These are phyloP conservation scores for Neurospora intermedia DNA, from an alignment of 495 filamentous ascomycete species.

Conservation along the genomic window DNA sequence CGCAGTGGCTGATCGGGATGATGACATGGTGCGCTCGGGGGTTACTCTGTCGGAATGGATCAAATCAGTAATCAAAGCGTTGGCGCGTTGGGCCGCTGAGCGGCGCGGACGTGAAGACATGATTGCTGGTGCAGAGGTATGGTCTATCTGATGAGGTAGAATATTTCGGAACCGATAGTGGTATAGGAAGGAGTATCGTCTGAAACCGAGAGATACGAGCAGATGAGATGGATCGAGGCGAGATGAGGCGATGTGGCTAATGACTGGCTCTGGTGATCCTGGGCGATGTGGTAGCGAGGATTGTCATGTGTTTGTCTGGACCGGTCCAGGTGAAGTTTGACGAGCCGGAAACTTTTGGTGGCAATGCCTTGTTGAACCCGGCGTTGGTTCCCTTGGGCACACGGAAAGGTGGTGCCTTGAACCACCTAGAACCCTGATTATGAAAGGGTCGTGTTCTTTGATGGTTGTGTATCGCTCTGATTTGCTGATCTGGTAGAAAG, in stretches of 20 bases:
- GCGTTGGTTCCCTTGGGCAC: not conserved
- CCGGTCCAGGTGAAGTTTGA: not conserved
- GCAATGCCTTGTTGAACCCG: not conserved
- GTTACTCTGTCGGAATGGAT: conserved; percentile 36
- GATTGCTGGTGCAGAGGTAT: conserved; percentile 1
- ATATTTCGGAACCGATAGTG: not conserved
- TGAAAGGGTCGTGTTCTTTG: not conserved
- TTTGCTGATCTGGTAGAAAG: not conserved
- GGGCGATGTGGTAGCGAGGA: not conserved
- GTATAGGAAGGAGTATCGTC: not conserved
- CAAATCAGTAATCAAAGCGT: conserved; percentile 39
- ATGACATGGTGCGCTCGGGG: conserved; percentile 36
- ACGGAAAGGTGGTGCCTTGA: not conserved
- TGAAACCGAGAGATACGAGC: not conserved
- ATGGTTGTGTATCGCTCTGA: not conserved
- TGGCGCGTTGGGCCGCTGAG: conserved; percentile 38
- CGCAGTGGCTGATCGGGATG: conserved; percentile 20
- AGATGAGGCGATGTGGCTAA: not conserved
- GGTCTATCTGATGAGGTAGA: not conserved
- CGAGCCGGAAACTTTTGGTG: not conserved
- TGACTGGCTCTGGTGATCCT: not conserved
- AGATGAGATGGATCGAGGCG: not conserved
- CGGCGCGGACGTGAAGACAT: conserved; percentile 36
- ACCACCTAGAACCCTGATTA: not conserved
- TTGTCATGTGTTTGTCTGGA: not conserved